phyloP scores from a whole-genome alignment of 2,329 filamentous ascomycete genomes.

The Hirsutella thompsonii region DNA sequence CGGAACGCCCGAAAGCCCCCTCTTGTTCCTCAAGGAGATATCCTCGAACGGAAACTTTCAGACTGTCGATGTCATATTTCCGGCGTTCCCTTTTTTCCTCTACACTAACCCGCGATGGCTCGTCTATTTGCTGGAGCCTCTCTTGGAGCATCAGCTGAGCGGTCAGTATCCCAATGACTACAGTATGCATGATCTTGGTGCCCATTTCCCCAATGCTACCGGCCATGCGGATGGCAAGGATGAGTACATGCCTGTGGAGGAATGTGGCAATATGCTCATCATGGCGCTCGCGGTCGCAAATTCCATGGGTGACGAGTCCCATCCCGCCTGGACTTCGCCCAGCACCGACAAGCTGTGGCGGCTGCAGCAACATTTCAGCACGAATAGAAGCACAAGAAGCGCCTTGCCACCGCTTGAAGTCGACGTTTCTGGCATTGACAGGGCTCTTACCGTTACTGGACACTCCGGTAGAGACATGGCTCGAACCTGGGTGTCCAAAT shows the following conservation, averaged over 20 bases:
- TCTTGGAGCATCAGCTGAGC: slow-evolving; percentile 53
- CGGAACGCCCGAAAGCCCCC: slow-evolving; percentile 52
- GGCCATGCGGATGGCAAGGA: slow-evolving; percentile 57
- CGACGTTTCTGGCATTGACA: background rate
- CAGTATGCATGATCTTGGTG: slow-evolving; percentile 64
- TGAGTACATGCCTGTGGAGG: slow-evolving; percentile 65
- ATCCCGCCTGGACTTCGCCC: slow-evolving; percentile 8
- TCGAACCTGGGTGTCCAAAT: slow-evolving; percentile 28
- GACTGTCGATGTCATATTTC: slow-evolving; percentile 80
- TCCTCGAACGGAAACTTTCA: slow-evolving; percentile 75
- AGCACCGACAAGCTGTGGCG: background rate
- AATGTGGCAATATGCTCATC: slow-evolving; percentile 65
- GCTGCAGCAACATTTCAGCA: too few relatives aligned
- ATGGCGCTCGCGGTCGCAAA: slow-evolving; percentile 70
- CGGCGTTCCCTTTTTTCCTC: slow-evolving; percentile 65
- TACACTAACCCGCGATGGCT: slow-evolving; percentile 58
- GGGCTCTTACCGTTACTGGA: background rate
- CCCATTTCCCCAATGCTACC: slow-evolving; percentile 64
- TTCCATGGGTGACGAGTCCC: slow-evolving; percentile 50
- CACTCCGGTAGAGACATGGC: slow-evolving; percentile 30
- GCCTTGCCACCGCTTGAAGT: background rate
- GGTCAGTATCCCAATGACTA: slow-evolving; percentile 55
- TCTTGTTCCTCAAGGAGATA: slow-evolving; percentile 79
- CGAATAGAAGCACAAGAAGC: background rate
- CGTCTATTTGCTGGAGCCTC: slow-evolving; percentile 44